These are phyloP conservation scores for Ustilago trichophora DNA, from an alignment of 1,284 basidiomycete genomes.

Conservation along the genomic window DNA sequence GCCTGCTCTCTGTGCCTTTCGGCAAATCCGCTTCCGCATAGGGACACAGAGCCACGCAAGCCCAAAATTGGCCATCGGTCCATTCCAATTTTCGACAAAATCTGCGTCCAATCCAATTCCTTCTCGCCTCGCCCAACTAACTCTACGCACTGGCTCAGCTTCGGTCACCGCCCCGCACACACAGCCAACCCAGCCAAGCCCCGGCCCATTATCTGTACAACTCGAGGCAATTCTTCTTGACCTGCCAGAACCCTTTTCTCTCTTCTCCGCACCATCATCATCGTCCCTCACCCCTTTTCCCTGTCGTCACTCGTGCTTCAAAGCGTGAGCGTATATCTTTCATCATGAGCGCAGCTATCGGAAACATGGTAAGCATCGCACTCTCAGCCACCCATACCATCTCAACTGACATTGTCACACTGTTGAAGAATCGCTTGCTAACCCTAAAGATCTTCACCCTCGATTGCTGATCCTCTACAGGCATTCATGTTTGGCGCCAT, in stretches of 20 bases:
- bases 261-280: background rate
- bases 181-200: too few relatives aligned
- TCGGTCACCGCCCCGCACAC: background rate
- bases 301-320: constrained; percentile 8
- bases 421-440: too few relatives aligned
- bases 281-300: background rate
- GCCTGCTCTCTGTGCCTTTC: too few relatives aligned
- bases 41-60: constrained; percentile 1
- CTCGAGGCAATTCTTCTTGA: too few relatives aligned
- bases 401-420: too few relatives aligned
- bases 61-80: too few relatives aligned
- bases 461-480: too few relatives aligned
- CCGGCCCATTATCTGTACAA: too few relatives aligned
- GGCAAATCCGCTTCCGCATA: constrained; percentile 20
- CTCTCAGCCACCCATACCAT: too few relatives aligned
- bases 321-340: background rate
- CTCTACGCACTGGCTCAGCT: too few relatives aligned
- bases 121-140: background rate
- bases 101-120: background rate
- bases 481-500: constrained; percentile 63
- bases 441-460: too few relatives aligned
- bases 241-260: background rate
- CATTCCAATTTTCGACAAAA: too few relatives aligned
- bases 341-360: constrained; percentile 49
- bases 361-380: constrained; percentile 52